Base-by-base conservation (phyloP, 345 rosid genomes). In the Noccaea bulbosa region DNA sequence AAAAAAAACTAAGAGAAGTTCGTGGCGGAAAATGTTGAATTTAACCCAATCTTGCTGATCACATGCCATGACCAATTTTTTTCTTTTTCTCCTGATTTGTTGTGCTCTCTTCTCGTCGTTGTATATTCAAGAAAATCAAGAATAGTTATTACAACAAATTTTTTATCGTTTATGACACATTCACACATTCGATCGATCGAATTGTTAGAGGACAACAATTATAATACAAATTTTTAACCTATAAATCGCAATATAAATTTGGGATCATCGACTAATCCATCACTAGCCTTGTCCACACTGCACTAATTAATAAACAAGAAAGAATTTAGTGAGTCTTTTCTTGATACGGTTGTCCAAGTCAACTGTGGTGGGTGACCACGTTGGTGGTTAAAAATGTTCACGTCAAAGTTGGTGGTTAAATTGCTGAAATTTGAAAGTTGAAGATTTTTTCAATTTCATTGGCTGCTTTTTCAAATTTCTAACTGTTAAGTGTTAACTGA, bases 311-410 rank as follows among this genome's bases (percentile, higher is more conserved):
- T 48, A 11, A 35, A 16, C 20, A 48, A 34, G n/a, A 64, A 37
- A 48, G 3, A 64, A 64, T 12, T 51, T 24, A 49, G 11, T 22
- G 15, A 14, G 39, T 30, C 4, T 51, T 40, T 51, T 38, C 10
- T 22, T 49, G 37, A n/a, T 63, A 48, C 38, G 51, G 3, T 65
- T 65, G 60, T 50, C 38, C 27, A 50, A 65, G 70, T 65, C 70
- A 14, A 65, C 35, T 15, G 46, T 50, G 14, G 38, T 38, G 38
- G 48, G 48, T 24, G 48, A 65, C 44, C 69, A 65, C 32, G 48
- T 22, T 24, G 37, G 8, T n/a, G n/a, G n/a, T n/a, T n/a, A n/a
- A n/a, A n/a, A n/a, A n/a, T n/a, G n/a, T n/a, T n/a, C n/a, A n/a
- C n/a, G n/a, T n/a, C n/a, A n/a, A n/a, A n/a, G n/a, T n/a, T n/a